These are phyloP conservation scores for Cystofilobasidium ferigula DNA, from an alignment of 768 basidiomycete genomes.

Conservation along the genomic window DNA sequence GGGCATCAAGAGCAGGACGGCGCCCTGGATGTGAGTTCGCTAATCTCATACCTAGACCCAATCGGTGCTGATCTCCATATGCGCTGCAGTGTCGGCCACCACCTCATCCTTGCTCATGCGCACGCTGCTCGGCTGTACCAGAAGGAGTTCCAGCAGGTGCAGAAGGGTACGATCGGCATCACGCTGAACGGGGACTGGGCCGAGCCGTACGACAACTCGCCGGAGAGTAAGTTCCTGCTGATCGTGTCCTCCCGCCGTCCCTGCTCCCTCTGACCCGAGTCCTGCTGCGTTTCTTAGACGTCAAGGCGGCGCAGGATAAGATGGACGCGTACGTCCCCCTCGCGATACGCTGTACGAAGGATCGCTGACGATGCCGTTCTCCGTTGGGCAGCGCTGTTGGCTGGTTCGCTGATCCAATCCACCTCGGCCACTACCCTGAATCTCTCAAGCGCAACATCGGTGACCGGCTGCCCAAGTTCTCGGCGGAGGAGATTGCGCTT, in stretches of 20 bases:
- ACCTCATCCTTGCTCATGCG: slow-evolving; percentile 59
- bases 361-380: background rate
- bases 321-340: slow-evolving; percentile 59
- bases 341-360: slow-evolving; percentile 23
- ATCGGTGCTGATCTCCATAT: background rate
- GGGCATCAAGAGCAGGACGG: slow-evolving; percentile 51
- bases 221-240: slow-evolving; percentile 49
- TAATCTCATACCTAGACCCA: too few relatives aligned
- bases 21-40: slow-evolving; percentile 6
- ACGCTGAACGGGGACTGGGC: slow-evolving; percentile 68
- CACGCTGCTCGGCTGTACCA: slow-evolving; percentile 57
- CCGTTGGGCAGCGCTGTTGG: slow-evolving; percentile 1
- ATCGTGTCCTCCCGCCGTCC: background rate
- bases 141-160: slow-evolving; percentile 51
- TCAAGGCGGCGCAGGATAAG: slow-evolving; percentile 59
- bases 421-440: slow-evolving; percentile 58
- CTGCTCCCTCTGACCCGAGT: background rate
- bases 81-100: slow-evolving; percentile 52
- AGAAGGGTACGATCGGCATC: slow-evolving; percentile 64
- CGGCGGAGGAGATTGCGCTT: slow-evolving; percentile 32
- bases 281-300: slow-evolving; percentile 44
- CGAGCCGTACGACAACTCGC: slow-evolving; percentile 58
- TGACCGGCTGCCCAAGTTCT: slow-evolving; percentile 34
- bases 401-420: slow-evolving; percentile 53
- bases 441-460: slow-evolving; percentile 33